Percentiles rank a stretch among this genome's conserved stretches.
Evolutionary conservation across 2,329 filamentous ascomycete species (phyloP).

Genomic region (Boeremia lycopersici): DNA sequence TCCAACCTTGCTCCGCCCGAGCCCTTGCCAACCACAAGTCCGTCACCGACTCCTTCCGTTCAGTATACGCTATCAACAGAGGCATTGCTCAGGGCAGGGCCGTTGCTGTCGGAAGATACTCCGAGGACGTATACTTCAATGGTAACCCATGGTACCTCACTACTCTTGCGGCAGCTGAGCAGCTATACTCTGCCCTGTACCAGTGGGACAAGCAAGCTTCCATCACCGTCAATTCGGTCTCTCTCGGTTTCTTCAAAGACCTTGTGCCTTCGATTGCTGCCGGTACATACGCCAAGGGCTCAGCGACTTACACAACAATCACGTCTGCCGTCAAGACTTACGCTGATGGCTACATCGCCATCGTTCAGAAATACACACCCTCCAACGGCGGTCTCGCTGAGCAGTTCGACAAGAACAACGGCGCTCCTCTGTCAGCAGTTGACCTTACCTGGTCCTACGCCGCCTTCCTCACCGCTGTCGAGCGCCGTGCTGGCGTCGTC

Average conservation of each 20-base stretch:
- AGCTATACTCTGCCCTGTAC: slow-evolving; percentile 76
- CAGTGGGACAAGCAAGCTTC: slow-evolving; percentile 70
- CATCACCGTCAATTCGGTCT: slow-evolving; percentile 68
- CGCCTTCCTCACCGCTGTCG: slow-evolving; percentile 63
- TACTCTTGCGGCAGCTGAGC: slow-evolving; percentile 78
- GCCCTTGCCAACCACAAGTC: slow-evolving; percentile 75
- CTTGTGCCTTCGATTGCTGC: slow-evolving; percentile 58
- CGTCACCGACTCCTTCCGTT: slow-evolving; percentile 76
- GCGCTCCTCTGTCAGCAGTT: slow-evolving; percentile 63
- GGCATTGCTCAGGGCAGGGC: slow-evolving; percentile 66
- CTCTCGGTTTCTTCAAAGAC: slow-evolving; percentile 76
- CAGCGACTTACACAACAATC: slow-evolving; percentile 60
- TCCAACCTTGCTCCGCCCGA: slow-evolving; percentile 72
- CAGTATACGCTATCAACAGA: slow-evolving; percentile 71
- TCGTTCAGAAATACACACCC: slow-evolving; percentile 58
- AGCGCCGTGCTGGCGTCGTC: slow-evolving; percentile 22
- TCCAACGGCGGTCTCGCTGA: slow-evolving; percentile 69
- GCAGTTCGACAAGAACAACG: slow-evolving; percentile 63
- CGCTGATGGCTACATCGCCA: slow-evolving; percentile 61
- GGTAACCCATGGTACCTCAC: slow-evolving; percentile 82
- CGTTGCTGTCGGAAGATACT: slow-evolving; percentile 52
- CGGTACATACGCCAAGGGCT: slow-evolving; percentile 69
- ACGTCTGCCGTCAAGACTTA: slow-evolving; percentile 67
- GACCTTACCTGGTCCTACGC: slow-evolving; percentile 79
- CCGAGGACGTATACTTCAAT: slow-evolving; percentile 71